Conservation (phyloP, 495 filamentous ascomycete species). For the Penicillium paradoxum region DNA sequence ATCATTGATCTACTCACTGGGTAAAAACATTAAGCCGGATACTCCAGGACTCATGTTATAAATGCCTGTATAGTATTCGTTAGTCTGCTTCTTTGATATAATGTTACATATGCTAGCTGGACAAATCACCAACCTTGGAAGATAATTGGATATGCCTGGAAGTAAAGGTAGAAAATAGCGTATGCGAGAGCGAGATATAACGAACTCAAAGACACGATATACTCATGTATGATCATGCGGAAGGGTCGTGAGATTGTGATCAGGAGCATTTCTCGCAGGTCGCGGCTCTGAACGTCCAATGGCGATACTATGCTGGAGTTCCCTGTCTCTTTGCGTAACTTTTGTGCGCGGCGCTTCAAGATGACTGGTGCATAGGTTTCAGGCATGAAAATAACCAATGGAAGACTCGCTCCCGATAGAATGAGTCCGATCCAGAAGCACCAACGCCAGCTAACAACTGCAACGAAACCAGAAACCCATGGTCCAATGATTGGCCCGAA, state of each 20-base stretch:
- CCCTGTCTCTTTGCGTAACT: conserved; percentile 60
- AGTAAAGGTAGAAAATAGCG: conserved; percentile 72
- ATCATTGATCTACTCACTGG: conserved; percentile 22
- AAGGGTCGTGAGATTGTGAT: conserved; percentile 46
- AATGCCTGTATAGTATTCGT: conserved; percentile 14
- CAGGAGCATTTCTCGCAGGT: conserved; percentile 36
- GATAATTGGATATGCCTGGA: conserved; percentile 64
- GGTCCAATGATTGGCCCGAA: conserved; percentile 61
- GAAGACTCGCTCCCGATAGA: conserved; percentile 41
- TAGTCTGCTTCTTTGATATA: not conserved
- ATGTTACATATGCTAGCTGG: not conserved
- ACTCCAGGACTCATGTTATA: conserved; percentile 36
- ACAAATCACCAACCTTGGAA: conserved; percentile 41
- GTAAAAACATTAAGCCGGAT: conserved; percentile 31
- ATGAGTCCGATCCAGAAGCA: conserved; percentile 61
- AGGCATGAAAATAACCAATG: conserved; percentile 47
- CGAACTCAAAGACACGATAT: conserved; percentile 60
- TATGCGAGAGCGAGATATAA: conserved; percentile 66
- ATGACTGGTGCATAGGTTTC: conserved; percentile 71
- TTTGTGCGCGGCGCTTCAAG: conserved; percentile 57
- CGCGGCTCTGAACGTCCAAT: conserved; percentile 44
- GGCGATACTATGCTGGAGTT: conserved; percentile 43
- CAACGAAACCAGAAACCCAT: conserved; percentile 58
- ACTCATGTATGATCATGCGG: conserved; percentile 47
- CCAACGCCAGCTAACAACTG: conserved; percentile 59